Conservation (phyloP, 202 grass and related monocot species). For the Dendrocalamus latiflorus region DNA sequence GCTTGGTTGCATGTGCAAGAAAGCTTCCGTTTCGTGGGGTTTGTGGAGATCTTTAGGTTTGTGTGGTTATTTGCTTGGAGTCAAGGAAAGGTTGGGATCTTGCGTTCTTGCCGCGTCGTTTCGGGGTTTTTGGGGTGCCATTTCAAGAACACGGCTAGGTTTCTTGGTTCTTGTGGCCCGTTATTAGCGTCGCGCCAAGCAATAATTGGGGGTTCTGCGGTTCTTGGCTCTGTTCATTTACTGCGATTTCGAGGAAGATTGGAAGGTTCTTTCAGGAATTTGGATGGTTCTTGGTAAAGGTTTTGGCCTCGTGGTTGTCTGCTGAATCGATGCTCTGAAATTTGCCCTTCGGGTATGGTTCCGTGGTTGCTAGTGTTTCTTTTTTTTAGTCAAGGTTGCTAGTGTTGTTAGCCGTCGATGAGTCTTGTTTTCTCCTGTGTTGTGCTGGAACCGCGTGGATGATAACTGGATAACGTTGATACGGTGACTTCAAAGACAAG, state of each 20-base stretch:
- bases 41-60: neutral
- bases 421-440: neutral
- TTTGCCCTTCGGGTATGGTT: too few species aligned
- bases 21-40: neutral
- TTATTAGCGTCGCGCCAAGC: neutral
- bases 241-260: neutral
- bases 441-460: neutral
- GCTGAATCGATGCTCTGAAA: slow-evolving; percentile 2
- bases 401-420: neutral
- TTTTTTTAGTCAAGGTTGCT: too few species aligned
- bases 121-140: neutral
- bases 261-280: neutral
- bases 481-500: neutral
- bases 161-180: neutral
- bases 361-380: neutral
- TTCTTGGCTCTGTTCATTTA: neutral
- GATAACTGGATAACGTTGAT: neutral
- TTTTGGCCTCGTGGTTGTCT: neutral
- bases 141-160: neutral
- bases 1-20: neutral
- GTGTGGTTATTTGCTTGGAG: neutral
- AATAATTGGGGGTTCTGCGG: neutral
- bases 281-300: neutral
- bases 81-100: neutral
- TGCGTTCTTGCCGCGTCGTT: neutral